Evolutionary conservation across 345 rosid species (phyloP).

Genomic region (Corymbia maculata): DNA sequence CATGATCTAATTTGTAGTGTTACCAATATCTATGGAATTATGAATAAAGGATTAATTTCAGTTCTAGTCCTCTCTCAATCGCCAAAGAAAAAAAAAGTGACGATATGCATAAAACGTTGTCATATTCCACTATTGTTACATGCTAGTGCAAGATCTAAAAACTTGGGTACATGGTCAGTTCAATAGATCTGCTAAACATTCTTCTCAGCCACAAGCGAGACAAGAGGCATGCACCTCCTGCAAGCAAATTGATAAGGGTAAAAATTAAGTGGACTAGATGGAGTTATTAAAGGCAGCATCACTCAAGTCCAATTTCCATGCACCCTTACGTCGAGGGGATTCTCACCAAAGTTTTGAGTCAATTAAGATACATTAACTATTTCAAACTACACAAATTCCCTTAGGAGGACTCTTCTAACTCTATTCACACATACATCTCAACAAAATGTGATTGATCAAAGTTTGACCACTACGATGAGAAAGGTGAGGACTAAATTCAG

Average conservation of each 20-base stretch:
- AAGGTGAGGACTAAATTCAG: not conserved
- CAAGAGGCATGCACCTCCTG: too few relatives aligned
- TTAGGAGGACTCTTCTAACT: not conserved
- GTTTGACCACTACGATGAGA: not conserved
- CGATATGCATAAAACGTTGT: not conserved
- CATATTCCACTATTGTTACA: not conserved
- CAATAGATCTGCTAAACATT: not conserved
- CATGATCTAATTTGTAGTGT: not conserved
- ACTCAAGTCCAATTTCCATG: too few relatives aligned
- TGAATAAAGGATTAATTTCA: not conserved
- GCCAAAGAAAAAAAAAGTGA: not conserved
- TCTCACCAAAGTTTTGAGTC: too few relatives aligned
- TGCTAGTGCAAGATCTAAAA: not conserved
- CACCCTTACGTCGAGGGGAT: too few relatives aligned
- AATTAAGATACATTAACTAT: too few relatives aligned
- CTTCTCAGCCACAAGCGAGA: not conserved
- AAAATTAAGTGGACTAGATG: not conserved
- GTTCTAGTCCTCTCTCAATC: not conserved
- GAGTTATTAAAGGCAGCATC: not conserved
- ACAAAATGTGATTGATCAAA: not conserved
- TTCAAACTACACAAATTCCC: too few relatives aligned
- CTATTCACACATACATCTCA: not conserved
- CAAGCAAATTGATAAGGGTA: not conserved
- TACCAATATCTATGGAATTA: not conserved
- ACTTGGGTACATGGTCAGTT: not conserved